Evolutionary conservation across 176 grass and related monocot species (phyloP).

Genomic region (Raddia distichophylla): DNA sequence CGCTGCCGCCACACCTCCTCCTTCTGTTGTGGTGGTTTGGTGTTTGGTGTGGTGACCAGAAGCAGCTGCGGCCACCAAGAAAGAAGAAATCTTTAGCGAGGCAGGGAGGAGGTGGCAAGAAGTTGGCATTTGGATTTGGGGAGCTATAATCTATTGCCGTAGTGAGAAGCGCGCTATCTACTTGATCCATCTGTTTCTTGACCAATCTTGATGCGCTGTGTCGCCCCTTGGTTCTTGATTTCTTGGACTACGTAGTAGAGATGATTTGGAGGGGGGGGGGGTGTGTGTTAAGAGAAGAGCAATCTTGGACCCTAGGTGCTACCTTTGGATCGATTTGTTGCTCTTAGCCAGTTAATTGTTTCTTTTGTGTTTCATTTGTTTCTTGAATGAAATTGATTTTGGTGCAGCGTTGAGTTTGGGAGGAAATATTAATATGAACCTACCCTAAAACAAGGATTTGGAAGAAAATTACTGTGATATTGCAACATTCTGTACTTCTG

Average conservation of each 20-base stretch:
- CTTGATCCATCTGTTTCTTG: neutral
- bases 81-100: neutral
- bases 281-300: neutral
- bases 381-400: neutral
- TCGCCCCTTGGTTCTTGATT: neutral
- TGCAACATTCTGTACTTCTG: no score
- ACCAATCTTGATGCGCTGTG: neutral
- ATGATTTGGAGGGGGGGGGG: no score
- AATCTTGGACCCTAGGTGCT: neutral
- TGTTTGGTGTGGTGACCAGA: neutral
- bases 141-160: neutral
- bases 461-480: no score
- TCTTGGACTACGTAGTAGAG: neutral
- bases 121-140: constrained; percentile 10
- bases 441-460: neutral
- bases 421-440: neutral
- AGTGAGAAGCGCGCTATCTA: constrained; percentile 4
- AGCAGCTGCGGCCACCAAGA: neutral
- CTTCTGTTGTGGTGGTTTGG: neutral
- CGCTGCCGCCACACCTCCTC: no score
- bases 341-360: neutral
- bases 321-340: neutral
- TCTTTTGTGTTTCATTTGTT: neutral
- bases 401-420: neutral
- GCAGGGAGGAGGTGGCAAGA: neutral